Evolutionary conservation across 73 alveolate genomes (phyloP), one percentile per base, ranked within the genome.

Genomic region (Paramecium tetraurelia): DNA sequence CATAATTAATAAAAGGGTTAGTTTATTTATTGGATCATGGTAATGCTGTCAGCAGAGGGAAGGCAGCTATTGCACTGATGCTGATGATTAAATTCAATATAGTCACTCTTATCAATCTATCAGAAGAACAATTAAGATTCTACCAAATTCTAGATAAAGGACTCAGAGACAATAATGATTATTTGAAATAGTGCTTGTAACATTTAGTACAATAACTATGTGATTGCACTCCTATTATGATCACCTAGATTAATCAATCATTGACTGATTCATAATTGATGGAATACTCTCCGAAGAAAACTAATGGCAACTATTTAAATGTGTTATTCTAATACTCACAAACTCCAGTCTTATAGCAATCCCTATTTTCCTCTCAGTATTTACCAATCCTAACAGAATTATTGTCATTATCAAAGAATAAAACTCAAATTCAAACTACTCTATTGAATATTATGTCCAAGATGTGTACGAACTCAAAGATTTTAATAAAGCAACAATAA

Each of bases 11-110:
- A 12, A 85, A 80, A 21, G 35, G 94, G 27, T 86, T 96, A 11
- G 86, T 86, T 12, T 71, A 69, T 29, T 92, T 96, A 18, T 58
- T 96, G 20, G 99, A 96, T 85, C 97, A 95, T 84, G 86, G 90
- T 33, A 59, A 89, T 43, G 86, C 94, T 21, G 97, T 96, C 0
- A 95, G 96, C 11, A 94, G 98, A 92, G 99, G 99, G 53, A 96
- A 96, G 53, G 95, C 95, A 57, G 69, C 96, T 2, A 88, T 96
- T 24, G 92, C 97, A 8, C 72, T 96, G 41, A 48, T 92, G 38
- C 92, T 96, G 10, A 92, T 96, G 22, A 88, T 95, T 53, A 96
- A 96, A 85, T 59, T 87, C 53, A 95, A 94, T 70, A 89, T 92
- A 31, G 93, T 93, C 46, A 92, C 96, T 93, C 70, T 96, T 87